Percentiles rank a stretch among this genome's conserved stretches.
Conservation (phyloP, 176 grass and related monocot genomes). For the Thinopyrum elongatum region DNA sequence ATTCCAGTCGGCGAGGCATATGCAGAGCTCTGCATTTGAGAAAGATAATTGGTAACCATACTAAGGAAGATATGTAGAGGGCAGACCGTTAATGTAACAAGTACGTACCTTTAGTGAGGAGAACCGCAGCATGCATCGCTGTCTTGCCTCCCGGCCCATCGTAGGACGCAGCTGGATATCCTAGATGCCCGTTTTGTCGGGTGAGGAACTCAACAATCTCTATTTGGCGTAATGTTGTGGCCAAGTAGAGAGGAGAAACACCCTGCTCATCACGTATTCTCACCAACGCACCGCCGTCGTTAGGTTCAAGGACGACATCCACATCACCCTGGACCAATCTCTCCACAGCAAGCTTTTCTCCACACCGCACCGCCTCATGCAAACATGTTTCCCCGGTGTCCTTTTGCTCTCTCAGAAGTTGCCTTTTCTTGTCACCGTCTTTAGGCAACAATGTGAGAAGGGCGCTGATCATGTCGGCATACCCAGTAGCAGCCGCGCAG, state of each 20-base stretch:
- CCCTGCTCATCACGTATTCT: neutral
- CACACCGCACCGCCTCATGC: neutral
- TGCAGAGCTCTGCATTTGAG: neutral
- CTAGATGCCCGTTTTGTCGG: too few species aligned
- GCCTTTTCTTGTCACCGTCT: neutral
- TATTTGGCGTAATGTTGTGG: neutral
- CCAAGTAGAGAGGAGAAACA: slow-evolving; percentile 16
- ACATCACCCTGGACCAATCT: neutral
- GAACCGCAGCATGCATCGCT: slow-evolving; percentile 14
- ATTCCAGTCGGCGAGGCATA: neutral
- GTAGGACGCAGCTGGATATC: neutral
- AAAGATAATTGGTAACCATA: too few species aligned
- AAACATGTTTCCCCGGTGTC: neutral
- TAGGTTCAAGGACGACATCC: neutral
- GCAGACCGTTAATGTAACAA: too few species aligned
- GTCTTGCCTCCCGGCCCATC: neutral
- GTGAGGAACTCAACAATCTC: neutral
- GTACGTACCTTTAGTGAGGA: neutral
- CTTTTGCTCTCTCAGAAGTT: neutral
- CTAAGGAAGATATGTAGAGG: too few species aligned
- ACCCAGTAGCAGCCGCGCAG: neutral
- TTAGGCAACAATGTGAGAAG: neutral
- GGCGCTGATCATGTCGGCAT: neutral
- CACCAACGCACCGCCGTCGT: neutral
- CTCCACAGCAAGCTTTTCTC: neutral